These are phyloP conservation scores for Nigrospora osmanthi DNA, from an alignment of 2,329 filamentous ascomycete genomes.

Conservation along the genomic window DNA sequence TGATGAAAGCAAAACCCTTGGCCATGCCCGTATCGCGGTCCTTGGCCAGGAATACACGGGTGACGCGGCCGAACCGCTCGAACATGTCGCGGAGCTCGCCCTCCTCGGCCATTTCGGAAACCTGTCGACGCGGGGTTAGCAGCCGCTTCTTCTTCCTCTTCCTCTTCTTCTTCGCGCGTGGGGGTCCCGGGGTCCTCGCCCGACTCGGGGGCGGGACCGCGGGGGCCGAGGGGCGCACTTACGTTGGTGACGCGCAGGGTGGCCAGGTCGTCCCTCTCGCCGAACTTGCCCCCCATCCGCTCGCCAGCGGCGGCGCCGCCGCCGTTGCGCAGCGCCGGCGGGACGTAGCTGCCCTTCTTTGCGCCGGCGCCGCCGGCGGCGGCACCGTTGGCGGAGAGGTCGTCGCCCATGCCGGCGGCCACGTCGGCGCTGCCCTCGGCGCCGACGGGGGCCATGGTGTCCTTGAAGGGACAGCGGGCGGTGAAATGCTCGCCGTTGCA, in stretches of 20 bases:
- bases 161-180: too few relatives aligned
- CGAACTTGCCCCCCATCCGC: slow-evolving; percentile 83
- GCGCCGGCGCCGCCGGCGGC: slow-evolving; percentile 46
- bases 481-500: slow-evolving; percentile 99
- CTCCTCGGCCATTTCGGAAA: slow-evolving; percentile 96
- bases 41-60: slow-evolving; percentile 95
- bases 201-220: too few relatives aligned
- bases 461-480: slow-evolving; percentile 97
- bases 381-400: slow-evolving; percentile 30
- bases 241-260: slow-evolving; percentile 98
- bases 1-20: slow-evolving; percentile 99
- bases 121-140: slow-evolving; percentile 38
- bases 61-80: slow-evolving; percentile 93
- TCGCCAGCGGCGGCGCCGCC: slow-evolving; percentile 55
- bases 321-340: slow-evolving; percentile 73
- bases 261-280: slow-evolving; percentile 90
- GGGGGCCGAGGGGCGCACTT: slow-evolving; percentile 29
- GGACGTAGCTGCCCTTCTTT: slow-evolving; percentile 83
- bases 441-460: slow-evolving; percentile 89
- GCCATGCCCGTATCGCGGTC: slow-evolving; percentile 92
- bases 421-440: slow-evolving; percentile 47
- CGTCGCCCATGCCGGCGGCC: slow-evolving; percentile 47
- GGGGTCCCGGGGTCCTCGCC: too few relatives aligned
- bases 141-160: too few relatives aligned
- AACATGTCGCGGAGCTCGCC: slow-evolving; percentile 95